Percentiles rank a stretch among this genome's conserved stretches.
phyloP scores from a whole-genome alignment of 495 filamentous ascomycete species.

The Aspergillus sparsus region DNA sequence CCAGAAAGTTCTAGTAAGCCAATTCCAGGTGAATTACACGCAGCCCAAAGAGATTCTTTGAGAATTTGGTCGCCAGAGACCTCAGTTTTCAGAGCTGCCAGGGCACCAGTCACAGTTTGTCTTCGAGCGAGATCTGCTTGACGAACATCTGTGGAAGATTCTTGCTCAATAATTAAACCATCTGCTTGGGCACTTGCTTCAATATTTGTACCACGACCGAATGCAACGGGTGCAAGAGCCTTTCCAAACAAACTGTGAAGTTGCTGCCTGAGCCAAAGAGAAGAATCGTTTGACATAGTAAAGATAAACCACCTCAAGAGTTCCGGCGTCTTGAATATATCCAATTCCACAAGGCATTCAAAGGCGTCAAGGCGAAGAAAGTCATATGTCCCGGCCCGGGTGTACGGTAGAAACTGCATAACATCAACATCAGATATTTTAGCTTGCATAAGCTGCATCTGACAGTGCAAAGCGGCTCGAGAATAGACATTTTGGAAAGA shows the following conservation, averaged over 20 bases:
- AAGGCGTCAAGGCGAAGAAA: slow-evolving; percentile 82
- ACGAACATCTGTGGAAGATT: slow-evolving; percentile 65
- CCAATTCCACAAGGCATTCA: slow-evolving; percentile 75
- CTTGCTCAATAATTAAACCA: slow-evolving; percentile 80
- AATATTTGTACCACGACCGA: slow-evolving; percentile 57
- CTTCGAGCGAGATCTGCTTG: slow-evolving; percentile 70
- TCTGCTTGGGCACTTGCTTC: slow-evolving; percentile 41
- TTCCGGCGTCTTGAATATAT: slow-evolving; percentile 60
- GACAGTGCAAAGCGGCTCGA: slow-evolving; percentile 75
- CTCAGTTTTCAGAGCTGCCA: slow-evolving; percentile 72
- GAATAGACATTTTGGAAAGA: slow-evolving; percentile 93
- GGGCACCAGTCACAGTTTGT: slow-evolving; percentile 72
- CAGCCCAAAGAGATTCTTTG: slow-evolving; percentile 73
- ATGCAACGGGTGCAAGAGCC: slow-evolving; percentile 76
- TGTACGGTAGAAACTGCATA: slow-evolving; percentile 77
- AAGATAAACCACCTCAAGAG: slow-evolving; percentile 71
- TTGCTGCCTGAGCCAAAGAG: slow-evolving; percentile 72
- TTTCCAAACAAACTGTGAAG: slow-evolving; percentile 67
- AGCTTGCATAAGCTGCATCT: slow-evolving; percentile 70
- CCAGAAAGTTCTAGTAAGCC: slow-evolving; percentile 72
- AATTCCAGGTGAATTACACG: slow-evolving; percentile 66
- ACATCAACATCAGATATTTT: slow-evolving; percentile 61
- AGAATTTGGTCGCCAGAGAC: slow-evolving; percentile 61
- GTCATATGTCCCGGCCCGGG: slow-evolving; percentile 74
- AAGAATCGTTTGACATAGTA: slow-evolving; percentile 72